Percentiles rank a stretch among this genome's conserved stretches.
These are phyloP conservation scores for Pseudocercospora ulei DNA, from an alignment of 2,329 filamentous ascomycete species.

Conservation along the genomic window DNA sequence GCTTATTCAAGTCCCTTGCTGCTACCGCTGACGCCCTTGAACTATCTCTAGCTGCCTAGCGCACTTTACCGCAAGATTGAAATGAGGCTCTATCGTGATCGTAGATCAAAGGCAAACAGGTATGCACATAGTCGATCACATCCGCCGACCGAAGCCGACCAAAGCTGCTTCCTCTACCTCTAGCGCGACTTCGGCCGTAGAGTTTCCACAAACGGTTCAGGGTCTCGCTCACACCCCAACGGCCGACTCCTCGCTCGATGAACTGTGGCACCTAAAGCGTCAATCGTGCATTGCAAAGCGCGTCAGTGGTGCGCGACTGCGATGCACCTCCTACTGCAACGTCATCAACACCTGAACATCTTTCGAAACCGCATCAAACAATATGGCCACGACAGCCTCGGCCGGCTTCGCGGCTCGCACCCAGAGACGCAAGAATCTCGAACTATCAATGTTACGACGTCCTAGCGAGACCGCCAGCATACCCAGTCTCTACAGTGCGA, in stretches of 20 bases:
- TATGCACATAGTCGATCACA: slow-evolving; percentile 5
- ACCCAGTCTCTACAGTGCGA: slow-evolving; percentile 12
- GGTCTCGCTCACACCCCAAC: slow-evolving; percentile 6
- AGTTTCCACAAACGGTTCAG: slow-evolving; percentile 4
- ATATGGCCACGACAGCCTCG: slow-evolving; percentile 15
- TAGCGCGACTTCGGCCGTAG: too few relatives aligned
- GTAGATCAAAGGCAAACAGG: slow-evolving; percentile 3
- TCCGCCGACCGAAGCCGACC: neutral
- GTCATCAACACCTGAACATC: slow-evolving; percentile 1
- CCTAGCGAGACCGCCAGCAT: slow-evolving; percentile 16
- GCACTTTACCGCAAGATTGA: slow-evolving; percentile 3
- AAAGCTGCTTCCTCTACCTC: slow-evolving; percentile 3
- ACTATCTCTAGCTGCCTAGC: slow-evolving; percentile 1
- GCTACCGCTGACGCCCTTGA: slow-evolving; percentile 1
- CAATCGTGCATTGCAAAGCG: slow-evolving; percentile 2
- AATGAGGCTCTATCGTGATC: slow-evolving; percentile 8
- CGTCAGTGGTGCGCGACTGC: neutral
- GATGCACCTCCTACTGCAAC: neutral
- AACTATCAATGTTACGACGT: slow-evolving; percentile 16
- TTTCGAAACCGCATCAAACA: neutral
- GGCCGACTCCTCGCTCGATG: too few relatives aligned
- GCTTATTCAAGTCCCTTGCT: slow-evolving; percentile 6
- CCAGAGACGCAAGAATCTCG: slow-evolving; percentile 15
- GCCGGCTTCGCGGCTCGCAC: slow-evolving; percentile 18
- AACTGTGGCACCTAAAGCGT: slow-evolving; percentile 1